These are phyloP conservation scores for Cenchrus fungigraminus DNA, from an alignment of 176 grass and related monocot species.

Conservation along the genomic window DNA sequence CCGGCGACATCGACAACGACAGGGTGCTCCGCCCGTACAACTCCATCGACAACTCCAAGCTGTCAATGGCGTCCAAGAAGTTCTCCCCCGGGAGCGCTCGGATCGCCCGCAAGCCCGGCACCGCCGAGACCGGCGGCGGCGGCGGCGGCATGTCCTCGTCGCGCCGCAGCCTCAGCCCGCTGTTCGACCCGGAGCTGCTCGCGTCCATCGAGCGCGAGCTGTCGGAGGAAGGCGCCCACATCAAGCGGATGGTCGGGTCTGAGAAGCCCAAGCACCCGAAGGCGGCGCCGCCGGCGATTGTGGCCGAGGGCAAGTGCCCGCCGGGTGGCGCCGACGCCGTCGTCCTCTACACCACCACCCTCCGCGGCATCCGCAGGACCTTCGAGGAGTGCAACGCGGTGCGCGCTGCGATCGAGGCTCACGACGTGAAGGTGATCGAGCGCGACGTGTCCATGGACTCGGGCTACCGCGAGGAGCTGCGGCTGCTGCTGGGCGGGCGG, in stretches of 20 bases:
- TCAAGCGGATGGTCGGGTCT: slow-evolving; percentile 65
- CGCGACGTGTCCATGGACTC: slow-evolving; percentile 99
- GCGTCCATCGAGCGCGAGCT: slow-evolving; percentile 88
- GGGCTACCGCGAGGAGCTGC: slow-evolving; percentile 90
- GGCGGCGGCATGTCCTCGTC: slow-evolving; percentile 57
- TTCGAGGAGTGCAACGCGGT: slow-evolving; percentile 94
- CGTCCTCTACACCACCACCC: slow-evolving; percentile 89
- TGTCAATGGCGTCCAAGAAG: slow-evolving; percentile 57
- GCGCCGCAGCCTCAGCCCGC: slow-evolving; percentile 78
- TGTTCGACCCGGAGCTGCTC: slow-evolving; percentile 93
- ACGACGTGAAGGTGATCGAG: slow-evolving; percentile 82
- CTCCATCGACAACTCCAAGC: slow-evolving; percentile 80
- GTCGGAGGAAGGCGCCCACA: slow-evolving; percentile 72
- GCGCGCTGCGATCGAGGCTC: slow-evolving; percentile 66
- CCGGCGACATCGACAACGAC: slow-evolving; percentile 48
- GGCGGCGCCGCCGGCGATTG: slow-evolving; percentile 54
- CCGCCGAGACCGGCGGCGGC: slow-evolving; percentile 13
- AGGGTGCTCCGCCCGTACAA: slow-evolving; percentile 69
- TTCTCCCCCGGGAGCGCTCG: slow-evolving; percentile 61
- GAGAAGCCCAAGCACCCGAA: slow-evolving; percentile 55
- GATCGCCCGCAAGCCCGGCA: slow-evolving; percentile 51
- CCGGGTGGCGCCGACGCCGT: slow-evolving; percentile 67
- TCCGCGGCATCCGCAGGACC: slow-evolving; percentile 81
- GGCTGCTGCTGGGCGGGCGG: slow-evolving; percentile 64
- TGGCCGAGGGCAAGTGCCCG: slow-evolving; percentile 64